A percentile compares a stretch with the other conserved stretches of the same genome.
Conservation (phyloP, 179 eudicot genomes). For the Dionaea muscipula region DNA sequence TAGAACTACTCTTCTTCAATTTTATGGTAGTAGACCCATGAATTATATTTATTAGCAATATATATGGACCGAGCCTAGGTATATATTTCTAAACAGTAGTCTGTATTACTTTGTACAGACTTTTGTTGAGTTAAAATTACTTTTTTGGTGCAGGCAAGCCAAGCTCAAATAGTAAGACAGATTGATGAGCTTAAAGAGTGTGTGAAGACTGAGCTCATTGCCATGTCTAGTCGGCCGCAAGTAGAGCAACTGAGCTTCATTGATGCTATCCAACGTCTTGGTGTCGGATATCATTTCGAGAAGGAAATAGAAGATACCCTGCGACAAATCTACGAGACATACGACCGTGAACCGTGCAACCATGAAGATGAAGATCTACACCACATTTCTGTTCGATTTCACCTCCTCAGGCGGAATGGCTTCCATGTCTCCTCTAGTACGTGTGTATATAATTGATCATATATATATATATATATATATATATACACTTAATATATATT, state of each 20-base stretch:
- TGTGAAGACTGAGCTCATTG: background rate
- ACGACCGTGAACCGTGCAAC: background rate
- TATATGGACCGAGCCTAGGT: background rate
- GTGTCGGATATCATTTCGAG: slow-evolving; percentile 25
- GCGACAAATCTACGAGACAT: slow-evolving; percentile 1
- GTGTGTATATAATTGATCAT: background rate
- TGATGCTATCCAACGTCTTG: slow-evolving; percentile 23
- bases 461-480: background rate
- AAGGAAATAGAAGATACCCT: slow-evolving; percentile 13
- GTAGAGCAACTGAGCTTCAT: slow-evolving; percentile 13
- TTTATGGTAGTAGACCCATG: background rate
- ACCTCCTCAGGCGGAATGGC: slow-evolving; percentile 23
- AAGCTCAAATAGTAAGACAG: background rate
- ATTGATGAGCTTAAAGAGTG: background rate
- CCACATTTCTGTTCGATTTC: slow-evolving; percentile 18
- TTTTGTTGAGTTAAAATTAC: background rate
- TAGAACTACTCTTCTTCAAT: background rate
- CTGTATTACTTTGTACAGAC: background rate
- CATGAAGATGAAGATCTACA: slow-evolving; percentile 15
- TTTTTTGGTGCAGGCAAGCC: background rate
- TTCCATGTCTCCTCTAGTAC: slow-evolving; percentile 7
- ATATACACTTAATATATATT: no score
- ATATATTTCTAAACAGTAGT: background rate
- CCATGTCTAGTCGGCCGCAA: background rate
- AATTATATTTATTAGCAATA: background rate